A percentile compares a stretch with the other conserved stretches of the same genome.
phyloP scores from a whole-genome alignment of 768 basidiomycete species.

The Crepidotus variabilis region DNA sequence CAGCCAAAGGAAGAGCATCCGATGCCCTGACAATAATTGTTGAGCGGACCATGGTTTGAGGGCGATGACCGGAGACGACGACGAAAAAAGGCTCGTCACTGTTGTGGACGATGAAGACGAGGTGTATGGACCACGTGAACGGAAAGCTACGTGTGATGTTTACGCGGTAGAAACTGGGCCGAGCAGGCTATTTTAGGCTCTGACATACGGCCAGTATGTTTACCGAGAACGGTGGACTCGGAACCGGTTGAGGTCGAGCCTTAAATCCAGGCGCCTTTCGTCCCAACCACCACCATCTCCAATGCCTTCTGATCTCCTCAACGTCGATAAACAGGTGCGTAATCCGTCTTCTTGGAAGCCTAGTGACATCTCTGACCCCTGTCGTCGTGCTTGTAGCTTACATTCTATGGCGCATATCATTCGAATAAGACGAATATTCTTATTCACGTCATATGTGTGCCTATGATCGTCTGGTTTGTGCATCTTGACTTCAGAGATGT shows the following conservation, averaged over 20 bases:
- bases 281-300: constrained; percentile 19
- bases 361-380: constrained; percentile 6
- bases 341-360: not conserved
- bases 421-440: constrained; percentile 75
- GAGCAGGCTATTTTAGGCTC: not conserved
- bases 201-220: not conserved
- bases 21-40: constrained; percentile 83
- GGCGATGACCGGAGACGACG: constrained; percentile 9
- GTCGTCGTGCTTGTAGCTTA: constrained; percentile 46
- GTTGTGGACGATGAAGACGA: constrained; percentile 1
- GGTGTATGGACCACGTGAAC: constrained; percentile 2
- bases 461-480: constrained; percentile 73
- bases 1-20: constrained; percentile 88
- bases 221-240: not conserved
- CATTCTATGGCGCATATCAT: constrained; percentile 94
- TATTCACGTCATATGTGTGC: constrained; percentile 86
- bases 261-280: constrained; percentile 4
- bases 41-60: constrained; percentile 70
- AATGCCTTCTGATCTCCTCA: constrained; percentile 44
- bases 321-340: constrained; percentile 68
- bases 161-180: not conserved
- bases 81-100: not conserved
- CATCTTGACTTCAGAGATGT: not conserved
- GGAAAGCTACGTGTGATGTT: constrained; percentile 5
- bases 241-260: not conserved